These are phyloP conservation scores for Craterostigma plantagineum DNA, from an alignment of 257 asterid genomes.

Conservation along the genomic window DNA sequence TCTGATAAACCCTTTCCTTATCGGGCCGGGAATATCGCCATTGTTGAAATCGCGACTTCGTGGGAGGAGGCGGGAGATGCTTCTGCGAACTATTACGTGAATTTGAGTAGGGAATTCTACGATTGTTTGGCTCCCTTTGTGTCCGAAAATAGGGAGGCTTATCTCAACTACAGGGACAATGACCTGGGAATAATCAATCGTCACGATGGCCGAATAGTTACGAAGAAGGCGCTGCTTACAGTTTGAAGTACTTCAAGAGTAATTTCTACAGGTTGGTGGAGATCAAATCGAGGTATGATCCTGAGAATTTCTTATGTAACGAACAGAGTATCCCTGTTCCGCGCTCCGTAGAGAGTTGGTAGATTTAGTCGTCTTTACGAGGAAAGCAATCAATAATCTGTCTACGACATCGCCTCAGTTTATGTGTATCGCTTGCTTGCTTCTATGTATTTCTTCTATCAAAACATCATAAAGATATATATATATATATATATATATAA, in stretches of 20 bases:
- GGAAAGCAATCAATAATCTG: too few species aligned
- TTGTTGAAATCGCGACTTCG: not conserved
- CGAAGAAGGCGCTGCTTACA: not conserved
- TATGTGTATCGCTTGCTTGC: too few species aligned
- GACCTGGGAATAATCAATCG: constrained; percentile 2
- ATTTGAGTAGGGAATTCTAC: not conserved
- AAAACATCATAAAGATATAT: too few species aligned
- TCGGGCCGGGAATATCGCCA: constrained; percentile 1
- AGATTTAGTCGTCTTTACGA: too few species aligned
- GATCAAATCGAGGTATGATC: constrained; percentile 1
- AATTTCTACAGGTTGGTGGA: constrained; percentile 5
- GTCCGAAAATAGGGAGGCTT: constrained; percentile 5
- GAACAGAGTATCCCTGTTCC: constrained; percentile 5
- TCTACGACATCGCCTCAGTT: too few species aligned
- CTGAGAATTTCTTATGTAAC: constrained; percentile 1
- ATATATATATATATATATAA: too few species aligned
- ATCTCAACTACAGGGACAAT: constrained; percentile 4
- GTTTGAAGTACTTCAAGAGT: constrained; percentile 1
- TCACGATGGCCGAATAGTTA: constrained; percentile 1
- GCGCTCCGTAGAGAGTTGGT: too few species aligned
- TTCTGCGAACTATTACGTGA: not conserved
- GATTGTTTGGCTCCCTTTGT: constrained; percentile 1
- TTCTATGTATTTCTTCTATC: too few species aligned
- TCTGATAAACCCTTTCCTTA: constrained; percentile 4
- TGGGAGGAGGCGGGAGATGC: not conserved